These are phyloP conservation scores for Metschnikowia shivogae DNA, from an alignment of 805 yeast species.

Conservation along the genomic window DNA sequence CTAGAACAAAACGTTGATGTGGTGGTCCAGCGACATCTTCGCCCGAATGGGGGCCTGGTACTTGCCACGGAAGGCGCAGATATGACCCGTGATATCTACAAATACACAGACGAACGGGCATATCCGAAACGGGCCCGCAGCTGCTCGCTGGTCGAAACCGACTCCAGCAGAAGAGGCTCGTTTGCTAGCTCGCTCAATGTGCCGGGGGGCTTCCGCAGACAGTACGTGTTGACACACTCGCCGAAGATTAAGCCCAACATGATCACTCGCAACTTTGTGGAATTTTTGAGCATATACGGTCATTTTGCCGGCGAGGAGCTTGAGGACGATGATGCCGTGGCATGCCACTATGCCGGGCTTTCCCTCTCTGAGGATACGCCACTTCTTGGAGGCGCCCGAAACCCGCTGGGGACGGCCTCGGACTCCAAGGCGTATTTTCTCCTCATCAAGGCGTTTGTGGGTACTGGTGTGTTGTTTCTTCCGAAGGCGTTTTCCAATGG, in stretches of 20 bases:
- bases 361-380: slow-evolving; percentile 33
- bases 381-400: slow-evolving; percentile 20
- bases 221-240: slow-evolving; percentile 43
- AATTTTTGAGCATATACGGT: slow-evolving; percentile 74
- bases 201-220: slow-evolving; percentile 82
- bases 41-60: slow-evolving; percentile 8
- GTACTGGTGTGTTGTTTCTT: slow-evolving; percentile 69
- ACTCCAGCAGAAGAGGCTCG: slow-evolving; percentile 46
- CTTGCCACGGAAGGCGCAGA: slow-evolving; percentile 19
- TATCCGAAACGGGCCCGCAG: slow-evolving; percentile 13
- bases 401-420: slow-evolving; percentile 57
- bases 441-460: slow-evolving; percentile 69
- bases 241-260: slow-evolving; percentile 36
- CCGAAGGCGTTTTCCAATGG: slow-evolving; percentile 73
- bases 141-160: slow-evolving; percentile 14
- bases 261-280: slow-evolving; percentile 68
- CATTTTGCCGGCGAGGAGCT: slow-evolving; percentile 84
- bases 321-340: slow-evolving; percentile 60
- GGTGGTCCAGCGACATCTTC: slow-evolving; percentile 14
- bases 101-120: slow-evolving; percentile 9
- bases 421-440: slow-evolving; percentile 68
- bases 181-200: slow-evolving; percentile 65
- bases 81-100: slow-evolving; percentile 17
- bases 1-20: slow-evolving; percentile 2
- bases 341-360: slow-evolving; percentile 39